These are phyloP conservation scores for Elongisporangium anandrum DNA, from an alignment of 352 stramenopile species.

Conservation along the genomic window DNA sequence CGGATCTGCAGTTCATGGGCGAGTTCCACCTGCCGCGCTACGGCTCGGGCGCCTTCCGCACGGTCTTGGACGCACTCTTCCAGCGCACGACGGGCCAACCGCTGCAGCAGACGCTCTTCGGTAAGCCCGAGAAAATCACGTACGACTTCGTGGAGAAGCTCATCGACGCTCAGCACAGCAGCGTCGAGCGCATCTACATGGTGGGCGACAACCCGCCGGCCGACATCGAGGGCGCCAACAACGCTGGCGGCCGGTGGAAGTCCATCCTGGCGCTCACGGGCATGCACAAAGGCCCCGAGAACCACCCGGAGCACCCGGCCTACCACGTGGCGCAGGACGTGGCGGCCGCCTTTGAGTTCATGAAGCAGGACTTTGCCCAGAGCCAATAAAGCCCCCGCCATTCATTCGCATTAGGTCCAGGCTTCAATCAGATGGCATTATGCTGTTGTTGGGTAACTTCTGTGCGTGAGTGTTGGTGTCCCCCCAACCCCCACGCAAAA, in stretches of 20 bases:
- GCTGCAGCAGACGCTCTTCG: conserved; percentile 43
- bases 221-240: conserved; percentile 53
- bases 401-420: no score
- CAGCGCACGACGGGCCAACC: conserved; percentile 45
- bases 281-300: conserved; percentile 41
- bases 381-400: background rate
- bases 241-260: conserved; percentile 41
- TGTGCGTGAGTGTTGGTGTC: background rate
- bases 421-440: background rate
- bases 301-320: conserved; percentile 31
- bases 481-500: background rate
- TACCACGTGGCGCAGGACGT: conserved; percentile 46
- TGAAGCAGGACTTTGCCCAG: conserved; percentile 41
- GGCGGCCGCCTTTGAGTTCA: conserved; percentile 33
- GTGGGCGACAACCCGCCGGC: conserved; percentile 58
- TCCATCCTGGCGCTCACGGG: conserved; percentile 52
- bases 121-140: conserved; percentile 48
- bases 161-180: conserved; percentile 33
- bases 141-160: conserved; percentile 44
- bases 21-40: conserved; percentile 55
- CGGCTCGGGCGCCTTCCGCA: conserved; percentile 46
- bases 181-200: conserved; percentile 53
- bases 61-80: conserved; percentile 41
- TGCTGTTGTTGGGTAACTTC: background rate
- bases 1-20: conserved; percentile 60